Conservation (phyloP, 1,284 basidiomycete genomes). For the Jaminaea rosea region DNA sequence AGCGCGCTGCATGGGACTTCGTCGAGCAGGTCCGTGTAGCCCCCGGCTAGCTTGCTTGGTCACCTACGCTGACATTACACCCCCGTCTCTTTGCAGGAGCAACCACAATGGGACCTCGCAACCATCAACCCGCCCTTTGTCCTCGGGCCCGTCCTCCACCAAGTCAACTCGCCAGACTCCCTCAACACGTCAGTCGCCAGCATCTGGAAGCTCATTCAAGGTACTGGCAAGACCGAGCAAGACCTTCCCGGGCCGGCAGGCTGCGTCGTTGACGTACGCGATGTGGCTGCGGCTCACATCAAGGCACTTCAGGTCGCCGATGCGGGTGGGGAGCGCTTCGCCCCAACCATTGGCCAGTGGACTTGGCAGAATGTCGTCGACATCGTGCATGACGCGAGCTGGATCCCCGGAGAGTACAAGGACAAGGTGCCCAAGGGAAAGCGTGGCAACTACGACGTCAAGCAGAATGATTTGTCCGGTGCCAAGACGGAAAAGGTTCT, state of each 20-base stretch:
- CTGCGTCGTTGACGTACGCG: constrained; percentile 58
- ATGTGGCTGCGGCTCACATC: constrained; percentile 57
- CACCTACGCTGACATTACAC: too few relatives aligned
- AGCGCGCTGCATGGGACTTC: constrained; percentile 51
- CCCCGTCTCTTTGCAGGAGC: too few relatives aligned
- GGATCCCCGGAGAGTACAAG: constrained; percentile 25
- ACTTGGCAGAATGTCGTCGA: constrained; percentile 28
- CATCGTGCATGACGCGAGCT: constrained; percentile 22
- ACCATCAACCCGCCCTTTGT: constrained; percentile 32
- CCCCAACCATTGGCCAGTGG: constrained; percentile 27
- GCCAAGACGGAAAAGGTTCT: constrained; percentile 51
- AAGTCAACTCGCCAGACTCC: constrained; percentile 50
- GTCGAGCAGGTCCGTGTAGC: too few relatives aligned
- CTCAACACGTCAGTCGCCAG: constrained; percentile 55
- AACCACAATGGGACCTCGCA: constrained; percentile 22
- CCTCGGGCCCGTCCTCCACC: constrained; percentile 53
- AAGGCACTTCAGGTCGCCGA: constrained; percentile 54
- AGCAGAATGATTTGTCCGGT: constrained; percentile 33
- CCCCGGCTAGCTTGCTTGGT: too few relatives aligned
- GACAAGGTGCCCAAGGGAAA: constrained; percentile 29
- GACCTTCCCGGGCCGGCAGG: constrained; percentile 36
- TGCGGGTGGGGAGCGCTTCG: constrained; percentile 57
- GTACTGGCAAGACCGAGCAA: constrained; percentile 46
- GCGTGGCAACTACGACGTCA: constrained; percentile 16
- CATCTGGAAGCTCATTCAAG: constrained; percentile 49